Evolutionary conservation across 1,139 yeast genomes (phyloP), one percentile per base, ranked within the genome.

Genomic region (Taphrina wiesneri): DNA sequence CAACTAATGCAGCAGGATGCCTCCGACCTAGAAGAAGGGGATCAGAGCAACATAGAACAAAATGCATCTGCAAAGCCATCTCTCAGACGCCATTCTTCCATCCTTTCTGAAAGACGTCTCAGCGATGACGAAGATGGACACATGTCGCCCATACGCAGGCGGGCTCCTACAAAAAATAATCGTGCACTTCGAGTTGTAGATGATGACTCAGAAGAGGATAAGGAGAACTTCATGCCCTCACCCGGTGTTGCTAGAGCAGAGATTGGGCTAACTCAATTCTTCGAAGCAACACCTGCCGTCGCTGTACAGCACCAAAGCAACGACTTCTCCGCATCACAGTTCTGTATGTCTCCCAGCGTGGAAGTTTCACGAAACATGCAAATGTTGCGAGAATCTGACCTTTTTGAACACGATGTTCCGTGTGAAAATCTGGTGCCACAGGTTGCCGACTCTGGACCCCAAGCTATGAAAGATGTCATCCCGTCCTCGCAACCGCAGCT

Each of bases 131-230:
- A 56, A 11, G 63, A 59, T 2, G 63, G 25, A 2, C 46, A 32
- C 7, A 15, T 23, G 32, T 21, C 63, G 13, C 28, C 28, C 41
- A 23, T 32, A 32, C 32, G 28, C 17, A 51, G 49, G 32, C 41
- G 45, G 5, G 13, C 41, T 32, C 26, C 56, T 32, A 3, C 17
- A n/a, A 21, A 45, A 28, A 9, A 23, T 7, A 11, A 7, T 19
- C 49, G 49, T 45, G 49, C 49, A 11, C 36, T n/a, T 21, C 25
- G 53, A 19, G 41, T 51, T 11, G 25, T 60, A 9, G 64, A 51
- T 9, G 64, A 60, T 17, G 64, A 60, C 23, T 60, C 64, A 5
- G 64, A 51, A 4, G 64, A 49, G 25, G 64, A 60, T 52, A 60
- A 60, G 45, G 57, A 60, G 43, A 60, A 60, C 51, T 11, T 51